phyloP scores from a whole-genome alignment of 208 protist genomes.

The Crithidia thermophila region DNA sequence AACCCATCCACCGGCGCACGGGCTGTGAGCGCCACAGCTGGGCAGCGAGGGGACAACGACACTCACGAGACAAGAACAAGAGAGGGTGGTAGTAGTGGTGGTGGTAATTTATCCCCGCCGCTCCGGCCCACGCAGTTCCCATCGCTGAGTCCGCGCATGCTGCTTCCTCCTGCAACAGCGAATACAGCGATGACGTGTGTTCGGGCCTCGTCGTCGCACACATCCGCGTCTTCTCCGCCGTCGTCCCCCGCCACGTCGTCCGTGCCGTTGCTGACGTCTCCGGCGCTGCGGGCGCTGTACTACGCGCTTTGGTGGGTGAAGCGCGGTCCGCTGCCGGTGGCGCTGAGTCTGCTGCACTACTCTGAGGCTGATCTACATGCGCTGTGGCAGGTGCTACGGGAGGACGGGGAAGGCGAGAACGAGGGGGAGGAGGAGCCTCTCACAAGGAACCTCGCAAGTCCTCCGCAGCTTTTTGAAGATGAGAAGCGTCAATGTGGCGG shows the following conservation, averaged over 20 bases:
- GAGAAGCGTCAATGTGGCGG: too few relatives aligned
- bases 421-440: neutral
- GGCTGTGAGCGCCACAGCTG: too few relatives aligned
- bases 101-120: too few relatives aligned
- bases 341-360: slow-evolving; percentile 48
- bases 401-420: neutral
- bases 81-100: too few relatives aligned
- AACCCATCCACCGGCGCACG: neutral
- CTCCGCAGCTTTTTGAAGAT: neutral
- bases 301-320: slow-evolving; percentile 57
- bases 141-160: neutral
- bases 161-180: neutral
- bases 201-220: neutral
- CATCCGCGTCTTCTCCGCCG: neutral
- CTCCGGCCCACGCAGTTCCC: neutral
- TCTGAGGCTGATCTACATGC: slow-evolving; percentile 27
- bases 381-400: slow-evolving; percentile 20
- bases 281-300: slow-evolving; percentile 35
- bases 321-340: slow-evolving; percentile 35
- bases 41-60: too few relatives aligned
- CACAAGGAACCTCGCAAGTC: neutral
- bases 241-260: neutral
- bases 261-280: neutral
- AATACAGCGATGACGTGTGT: too few relatives aligned
- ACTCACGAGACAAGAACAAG: too few relatives aligned